A percentile compares a stretch with the other conserved stretches of the same genome.
Evolutionary conservation across 2,329 filamentous ascomycete genomes (phyloP).

Genomic region (Aspergillus sp.): DNA sequence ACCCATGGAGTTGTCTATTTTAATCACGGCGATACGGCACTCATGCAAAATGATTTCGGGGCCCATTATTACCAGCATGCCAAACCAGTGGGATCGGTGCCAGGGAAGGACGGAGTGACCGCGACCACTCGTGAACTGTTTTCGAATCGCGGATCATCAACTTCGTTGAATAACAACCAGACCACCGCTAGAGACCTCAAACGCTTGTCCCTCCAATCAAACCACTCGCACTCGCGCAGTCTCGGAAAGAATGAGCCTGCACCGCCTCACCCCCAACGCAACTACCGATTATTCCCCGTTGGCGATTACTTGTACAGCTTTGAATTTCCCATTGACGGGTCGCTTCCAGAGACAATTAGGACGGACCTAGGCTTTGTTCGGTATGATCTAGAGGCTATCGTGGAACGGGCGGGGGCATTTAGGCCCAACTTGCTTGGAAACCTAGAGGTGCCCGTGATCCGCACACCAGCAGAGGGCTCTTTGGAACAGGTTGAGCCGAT

Average conservation of each 20-base stretch:
- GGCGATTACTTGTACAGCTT: conserved; percentile 72
- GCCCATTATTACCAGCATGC: conserved; percentile 59
- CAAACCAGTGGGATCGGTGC: conserved; percentile 23
- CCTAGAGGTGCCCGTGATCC: conserved; percentile 78
- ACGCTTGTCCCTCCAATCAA: conserved; percentile 72
- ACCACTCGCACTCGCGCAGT: conserved; percentile 75
- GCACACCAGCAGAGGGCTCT: conserved; percentile 80
- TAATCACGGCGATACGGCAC: conserved; percentile 50
- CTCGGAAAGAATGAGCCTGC: conserved; percentile 73
- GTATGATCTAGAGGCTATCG: conserved; percentile 79
- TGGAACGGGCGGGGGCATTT: conserved; percentile 85
- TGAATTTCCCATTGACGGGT: conserved; percentile 75
- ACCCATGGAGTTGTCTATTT: conserved; percentile 92
- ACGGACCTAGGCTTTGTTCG: conserved; percentile 81
- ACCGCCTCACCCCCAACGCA: conserved; percentile 63
- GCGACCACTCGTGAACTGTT: conserved; percentile 30
- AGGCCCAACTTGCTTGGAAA: conserved; percentile 78
- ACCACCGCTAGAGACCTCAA: conserved; percentile 50
- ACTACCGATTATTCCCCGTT: conserved; percentile 80
- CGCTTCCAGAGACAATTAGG: conserved; percentile 76
- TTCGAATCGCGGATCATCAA: conserved; percentile 34
- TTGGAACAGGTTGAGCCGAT: conserved; percentile 90
- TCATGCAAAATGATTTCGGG: conserved; percentile 56
- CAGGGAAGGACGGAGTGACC: conserved; percentile 27
- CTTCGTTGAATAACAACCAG: conserved; percentile 42